These are phyloP conservation scores for Biscogniauxia mediterranea DNA, from an alignment of 2,329 filamentous ascomycete species.

Conservation along the genomic window DNA sequence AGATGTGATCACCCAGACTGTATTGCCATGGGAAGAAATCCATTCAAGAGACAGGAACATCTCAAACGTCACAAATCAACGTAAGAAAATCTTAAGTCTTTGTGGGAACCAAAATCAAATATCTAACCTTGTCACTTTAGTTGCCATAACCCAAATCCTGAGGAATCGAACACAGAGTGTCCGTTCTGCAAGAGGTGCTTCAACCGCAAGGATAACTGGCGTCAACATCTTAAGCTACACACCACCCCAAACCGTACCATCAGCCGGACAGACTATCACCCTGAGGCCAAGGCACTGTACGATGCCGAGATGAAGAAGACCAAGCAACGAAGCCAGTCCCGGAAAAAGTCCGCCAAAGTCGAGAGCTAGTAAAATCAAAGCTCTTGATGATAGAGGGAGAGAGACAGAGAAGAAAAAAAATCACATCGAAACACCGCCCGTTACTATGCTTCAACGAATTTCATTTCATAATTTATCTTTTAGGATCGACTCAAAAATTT, in stretches of 20 bases:
- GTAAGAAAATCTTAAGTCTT: conserved; percentile 30
- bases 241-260: conserved; percentile 30
- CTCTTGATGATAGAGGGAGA: not conserved
- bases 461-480: not conserved
- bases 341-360: conserved; percentile 18
- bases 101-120: not conserved
- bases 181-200: conserved; percentile 29
- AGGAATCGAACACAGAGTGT: conserved; percentile 18
- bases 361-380: conserved; percentile 10
- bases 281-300: conserved; percentile 25
- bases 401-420: not conserved
- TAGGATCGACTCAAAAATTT: not conserved
- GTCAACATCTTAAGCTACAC: conserved; percentile 39
- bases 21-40: conserved; percentile 33
- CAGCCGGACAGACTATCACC: conserved; percentile 32
- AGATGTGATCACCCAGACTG: conserved; percentile 48
- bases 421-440: not conserved
- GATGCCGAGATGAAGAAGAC: conserved; percentile 24
- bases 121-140: conserved; percentile 30
- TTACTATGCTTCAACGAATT: not conserved
- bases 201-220: conserved; percentile 40
- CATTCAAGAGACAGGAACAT: conserved; percentile 54
- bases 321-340: conserved; percentile 23
- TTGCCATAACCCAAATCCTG: conserved; percentile 25
- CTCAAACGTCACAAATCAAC: conserved; percentile 54